Conservation (phyloP, 257 asterid genomes). For the Solanum sitiens region DNA sequence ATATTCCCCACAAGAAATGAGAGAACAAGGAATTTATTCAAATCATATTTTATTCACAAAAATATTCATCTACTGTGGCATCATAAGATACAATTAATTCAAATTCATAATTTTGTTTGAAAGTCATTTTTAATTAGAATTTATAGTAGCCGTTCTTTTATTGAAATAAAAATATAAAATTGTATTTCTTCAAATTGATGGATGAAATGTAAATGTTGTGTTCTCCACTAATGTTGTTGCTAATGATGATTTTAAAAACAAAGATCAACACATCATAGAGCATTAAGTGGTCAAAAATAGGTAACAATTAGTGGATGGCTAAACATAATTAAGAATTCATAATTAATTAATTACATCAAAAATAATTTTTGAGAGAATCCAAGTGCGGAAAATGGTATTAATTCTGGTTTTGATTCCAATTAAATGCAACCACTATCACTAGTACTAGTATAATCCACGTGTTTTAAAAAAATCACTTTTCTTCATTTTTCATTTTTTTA, state of each 20-base stretch:
- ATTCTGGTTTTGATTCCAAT: slow-evolving; percentile 5
- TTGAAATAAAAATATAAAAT: not conserved
- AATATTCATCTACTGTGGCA: not conserved
- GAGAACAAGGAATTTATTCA: not conserved
- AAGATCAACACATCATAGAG: not conserved
- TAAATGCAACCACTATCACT: not conserved
- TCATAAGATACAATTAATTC: not conserved
- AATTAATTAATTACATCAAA: not conserved
- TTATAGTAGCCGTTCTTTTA: not conserved
- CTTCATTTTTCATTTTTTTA: no score
- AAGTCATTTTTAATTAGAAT: not conserved
- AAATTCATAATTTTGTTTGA: not conserved
- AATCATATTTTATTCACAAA: not conserved
- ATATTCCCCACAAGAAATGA: not conserved
- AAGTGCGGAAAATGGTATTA: slow-evolving; percentile 1
- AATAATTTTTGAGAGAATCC: not conserved
- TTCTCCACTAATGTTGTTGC: not conserved
- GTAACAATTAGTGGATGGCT: not conserved
- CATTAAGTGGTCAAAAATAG: not conserved
- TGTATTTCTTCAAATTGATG: not conserved
- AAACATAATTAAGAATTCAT: not conserved
- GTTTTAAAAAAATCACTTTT: not conserved
- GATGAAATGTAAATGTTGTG: not conserved
- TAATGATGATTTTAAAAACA: not conserved
- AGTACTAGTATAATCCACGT: not conserved